These are phyloP conservation scores for Fusarium torreyae DNA, from an alignment of 2,329 filamentous ascomycete genomes.

Conservation along the genomic window DNA sequence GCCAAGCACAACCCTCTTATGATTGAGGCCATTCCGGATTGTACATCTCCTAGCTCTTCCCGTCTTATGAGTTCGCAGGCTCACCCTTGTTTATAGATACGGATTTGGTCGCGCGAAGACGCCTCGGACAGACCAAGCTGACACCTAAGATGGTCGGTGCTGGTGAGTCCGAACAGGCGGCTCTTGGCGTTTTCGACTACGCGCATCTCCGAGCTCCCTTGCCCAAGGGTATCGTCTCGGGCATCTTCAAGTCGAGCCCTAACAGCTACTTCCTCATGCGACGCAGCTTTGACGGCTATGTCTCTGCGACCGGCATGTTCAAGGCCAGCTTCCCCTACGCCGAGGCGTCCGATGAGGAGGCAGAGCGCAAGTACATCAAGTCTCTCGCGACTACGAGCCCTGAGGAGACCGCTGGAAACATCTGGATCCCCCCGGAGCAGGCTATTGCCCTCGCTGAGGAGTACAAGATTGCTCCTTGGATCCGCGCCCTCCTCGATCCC, in stretches of 20 bases:
- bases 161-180: slow-evolving; percentile 80
- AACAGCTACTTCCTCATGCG: slow-evolving; percentile 98
- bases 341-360: slow-evolving; percentile 78
- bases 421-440: slow-evolving; percentile 91
- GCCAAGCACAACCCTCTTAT: slow-evolving; percentile 76
- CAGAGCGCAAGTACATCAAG: slow-evolving; percentile 88
- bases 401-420: slow-evolving; percentile 95
- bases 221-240: slow-evolving; percentile 90
- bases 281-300: slow-evolving; percentile 85
- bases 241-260: slow-evolving; percentile 91
- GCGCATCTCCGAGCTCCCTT: slow-evolving; percentile 93
- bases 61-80: slow-evolving; percentile 38
- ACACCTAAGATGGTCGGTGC: slow-evolving; percentile 83
- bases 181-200: slow-evolving; percentile 92
- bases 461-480: slow-evolving; percentile 89
- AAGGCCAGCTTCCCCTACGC: slow-evolving; percentile 90
- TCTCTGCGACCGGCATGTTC: slow-evolving; percentile 93
- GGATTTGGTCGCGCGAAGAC: slow-evolving; percentile 85
- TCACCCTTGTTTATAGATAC: slow-evolving; percentile 66
- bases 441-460: slow-evolving; percentile 88
- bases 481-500: slow-evolving; percentile 92
- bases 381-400: slow-evolving; percentile 82
- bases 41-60: slow-evolving; percentile 60
- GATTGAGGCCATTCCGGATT: slow-evolving; percentile 72
- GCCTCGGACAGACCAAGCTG: slow-evolving; percentile 93